Base-by-base conservation (phyloP, 2,329 filamentous ascomycete species). In the Cercospora canescens region DNA sequence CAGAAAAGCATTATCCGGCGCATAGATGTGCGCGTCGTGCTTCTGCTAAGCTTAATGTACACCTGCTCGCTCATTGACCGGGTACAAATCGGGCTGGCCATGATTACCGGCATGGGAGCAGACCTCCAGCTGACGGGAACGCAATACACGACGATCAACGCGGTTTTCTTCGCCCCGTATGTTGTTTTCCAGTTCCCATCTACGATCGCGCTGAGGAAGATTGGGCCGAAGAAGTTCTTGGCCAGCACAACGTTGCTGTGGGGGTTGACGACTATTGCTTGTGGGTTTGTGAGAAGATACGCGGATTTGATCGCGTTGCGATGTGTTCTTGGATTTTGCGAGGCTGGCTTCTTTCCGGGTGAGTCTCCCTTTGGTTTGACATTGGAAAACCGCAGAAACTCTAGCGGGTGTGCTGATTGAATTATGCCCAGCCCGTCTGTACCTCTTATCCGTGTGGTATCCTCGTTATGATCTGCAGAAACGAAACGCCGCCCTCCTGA, bases 381-480 rank as follows among this genome's bases (percentile, higher is more conserved):
- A n/a, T n/a, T n/a, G n/a, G n/a, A n/a, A n/a, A n/a, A n/a, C n/a
- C n/a, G n/a, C n/a, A n/a, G n/a, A n/a, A n/a, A n/a, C n/a, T n/a
- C n/a, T n/a, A n/a, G n/a, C n/a, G n/a, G n/a, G n/a, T n/a, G n/a
- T n/a, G n/a, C n/a, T n/a, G n/a, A n/a, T n/a, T n/a, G n/a, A n/a
- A n/a, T n/a, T n/a, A n/a, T n/a, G n/a, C n/a, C n/a, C 69, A 5
- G 68, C 63, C 6, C 64, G 67, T 77, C 26, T 81, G 2, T 72
- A 81, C 64, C 82, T 83, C 37, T 78, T 83, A 34, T 81, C 80
- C 1, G 73, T 82, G 65, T 84, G 81, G 79, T 84, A 84, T 59
- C 78, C 78, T 3, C 76, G 81, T 6, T 76, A 76, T 39, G 79
- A 81, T 59, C 76, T 70, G 5, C 69, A 69, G 69, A 80, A 78